These are phyloP conservation scores for Pezicula radicicola DNA, from an alignment of 2,329 filamentous ascomycete genomes.

Conservation along the genomic window DNA sequence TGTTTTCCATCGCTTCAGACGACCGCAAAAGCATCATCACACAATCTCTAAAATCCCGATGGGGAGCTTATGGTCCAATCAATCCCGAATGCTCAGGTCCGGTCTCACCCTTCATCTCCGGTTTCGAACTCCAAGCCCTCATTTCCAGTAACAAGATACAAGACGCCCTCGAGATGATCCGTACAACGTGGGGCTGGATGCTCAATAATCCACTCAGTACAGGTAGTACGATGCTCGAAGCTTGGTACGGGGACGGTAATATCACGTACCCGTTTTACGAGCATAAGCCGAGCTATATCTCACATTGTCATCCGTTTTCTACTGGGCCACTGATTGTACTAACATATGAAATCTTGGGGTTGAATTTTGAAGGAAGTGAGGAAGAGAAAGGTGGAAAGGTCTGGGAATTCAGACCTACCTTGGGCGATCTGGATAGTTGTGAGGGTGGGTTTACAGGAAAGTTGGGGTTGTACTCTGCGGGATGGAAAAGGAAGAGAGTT, in stretches of 20 bases:
- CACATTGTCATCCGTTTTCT: conserved; percentile 1
- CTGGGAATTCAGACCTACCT: not conserved
- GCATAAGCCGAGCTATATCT: not conserved
- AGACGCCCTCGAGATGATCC: not conserved
- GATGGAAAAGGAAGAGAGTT: conserved; percentile 2
- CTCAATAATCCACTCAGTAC: not conserved
- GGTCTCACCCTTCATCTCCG: conserved; percentile 33
- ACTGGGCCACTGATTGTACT: not conserved
- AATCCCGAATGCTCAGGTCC: conserved; percentile 25
- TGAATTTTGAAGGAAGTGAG: not conserved
- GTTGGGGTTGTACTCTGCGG: not conserved
- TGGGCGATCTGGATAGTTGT: conserved; percentile 3
- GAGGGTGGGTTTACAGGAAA: conserved; percentile 2
- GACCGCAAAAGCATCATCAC: conserved; percentile 3
- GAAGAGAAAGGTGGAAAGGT: not conserved
- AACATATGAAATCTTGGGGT: not conserved
- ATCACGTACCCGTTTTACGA: not conserved
- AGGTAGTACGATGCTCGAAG: not conserved
- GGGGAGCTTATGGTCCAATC: conserved; percentile 1
- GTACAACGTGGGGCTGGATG: not conserved
- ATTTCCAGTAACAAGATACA: not conserved
- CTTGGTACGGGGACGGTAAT: not conserved
- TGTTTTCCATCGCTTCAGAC: conserved; percentile 20
- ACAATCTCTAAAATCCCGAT: not conserved
- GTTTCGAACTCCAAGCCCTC: conserved; percentile 19